phyloP scores from a whole-genome alignment of 352 stramenopile species.

The Blastocystis sp. region DNA sequence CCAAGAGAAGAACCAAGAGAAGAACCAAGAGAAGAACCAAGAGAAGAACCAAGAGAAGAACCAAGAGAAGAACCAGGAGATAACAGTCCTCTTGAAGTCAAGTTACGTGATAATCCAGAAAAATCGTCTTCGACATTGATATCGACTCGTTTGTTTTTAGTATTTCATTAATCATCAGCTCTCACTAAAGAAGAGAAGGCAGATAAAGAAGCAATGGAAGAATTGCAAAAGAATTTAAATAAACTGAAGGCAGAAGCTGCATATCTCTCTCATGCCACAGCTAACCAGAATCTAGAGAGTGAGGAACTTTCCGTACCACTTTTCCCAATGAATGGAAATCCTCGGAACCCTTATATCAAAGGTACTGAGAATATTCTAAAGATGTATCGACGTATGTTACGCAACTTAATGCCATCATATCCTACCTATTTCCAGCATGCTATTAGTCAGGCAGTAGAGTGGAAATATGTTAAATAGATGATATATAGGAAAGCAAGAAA shows the following conservation, averaged over 20 bases:
- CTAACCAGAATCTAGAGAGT: not conserved
- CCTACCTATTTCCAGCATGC: slow-evolving; percentile 34
- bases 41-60: not conserved
- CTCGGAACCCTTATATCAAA: not conserved
- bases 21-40: not conserved
- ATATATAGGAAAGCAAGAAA: not conserved
- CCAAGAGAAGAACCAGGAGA: not conserved
- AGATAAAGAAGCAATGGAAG: not conserved
- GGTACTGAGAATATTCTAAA: not conserved
- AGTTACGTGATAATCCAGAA: not conserved
- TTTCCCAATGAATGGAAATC: slow-evolving; percentile 40
- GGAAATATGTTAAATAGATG: not conserved
- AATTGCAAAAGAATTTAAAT: not conserved
- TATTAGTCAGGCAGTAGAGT: not conserved
- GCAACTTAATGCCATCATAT: slow-evolving; percentile 1
- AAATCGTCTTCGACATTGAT: not conserved
- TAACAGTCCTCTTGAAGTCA: no score
- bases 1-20: not conserved
- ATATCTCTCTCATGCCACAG: not conserved
- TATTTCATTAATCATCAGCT: not conserved
- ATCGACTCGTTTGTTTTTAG: not conserved
- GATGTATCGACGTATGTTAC: not conserved
- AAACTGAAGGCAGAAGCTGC: not conserved
- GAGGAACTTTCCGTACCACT: not conserved
- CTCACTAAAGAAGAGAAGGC: not conserved